phyloP scores from a whole-genome alignment of 331 rosid genomes.

The Quercus tomentella region DNA sequence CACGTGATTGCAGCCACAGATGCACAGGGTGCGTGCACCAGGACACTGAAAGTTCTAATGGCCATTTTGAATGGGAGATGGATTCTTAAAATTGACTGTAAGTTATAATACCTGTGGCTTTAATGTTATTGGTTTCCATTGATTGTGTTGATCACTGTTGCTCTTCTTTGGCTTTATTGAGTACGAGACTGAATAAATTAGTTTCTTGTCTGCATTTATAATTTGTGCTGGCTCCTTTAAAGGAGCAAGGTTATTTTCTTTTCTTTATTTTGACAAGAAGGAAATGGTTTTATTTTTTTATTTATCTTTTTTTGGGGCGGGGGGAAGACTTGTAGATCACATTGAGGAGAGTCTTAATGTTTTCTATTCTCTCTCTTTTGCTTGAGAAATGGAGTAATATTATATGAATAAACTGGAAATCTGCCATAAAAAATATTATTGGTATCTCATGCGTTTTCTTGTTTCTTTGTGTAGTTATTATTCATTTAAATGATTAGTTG shows the following conservation, averaged over 20 bases:
- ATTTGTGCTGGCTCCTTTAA: not conserved
- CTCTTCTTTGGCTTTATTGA: not conserved
- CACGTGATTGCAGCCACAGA: constrained; percentile 82
- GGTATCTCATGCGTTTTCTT: not conserved
- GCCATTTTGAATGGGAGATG: constrained; percentile 80
- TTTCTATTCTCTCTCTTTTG: not conserved
- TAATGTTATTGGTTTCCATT: not conserved
- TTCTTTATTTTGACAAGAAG: not conserved
- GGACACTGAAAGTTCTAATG: constrained; percentile 83
- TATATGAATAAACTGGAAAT: not conserved
- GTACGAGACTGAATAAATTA: not conserved
- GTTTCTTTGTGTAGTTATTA: not conserved
- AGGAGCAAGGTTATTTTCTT: not conserved
- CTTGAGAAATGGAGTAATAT: not conserved
- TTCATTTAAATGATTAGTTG: not conserved
- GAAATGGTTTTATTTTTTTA: not conserved
- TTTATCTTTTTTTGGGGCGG: not conserved
- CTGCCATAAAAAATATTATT: not conserved
- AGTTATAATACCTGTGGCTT: constrained; percentile 19
- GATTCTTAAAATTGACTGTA: constrained; percentile 85
- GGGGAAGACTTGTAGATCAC: not conserved
- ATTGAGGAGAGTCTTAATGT: not conserved
- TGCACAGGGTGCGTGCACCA: constrained; percentile 74
- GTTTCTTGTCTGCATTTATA: not conserved
- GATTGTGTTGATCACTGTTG: not conserved